Base-by-base conservation (phyloP, 768 basidiomycete species). In the Suillus sp. region DNA sequence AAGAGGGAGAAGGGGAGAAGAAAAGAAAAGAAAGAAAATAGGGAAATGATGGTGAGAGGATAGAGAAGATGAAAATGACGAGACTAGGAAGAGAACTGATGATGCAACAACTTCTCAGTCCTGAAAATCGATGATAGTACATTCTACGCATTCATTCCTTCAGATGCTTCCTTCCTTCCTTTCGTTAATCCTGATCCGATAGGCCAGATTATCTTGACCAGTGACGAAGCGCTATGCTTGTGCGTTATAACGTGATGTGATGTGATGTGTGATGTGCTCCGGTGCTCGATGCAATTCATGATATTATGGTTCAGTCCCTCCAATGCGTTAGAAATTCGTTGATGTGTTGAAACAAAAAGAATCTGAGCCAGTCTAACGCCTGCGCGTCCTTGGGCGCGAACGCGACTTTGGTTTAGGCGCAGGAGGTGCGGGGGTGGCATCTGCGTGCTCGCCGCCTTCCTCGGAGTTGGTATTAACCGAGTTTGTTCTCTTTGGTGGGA, bases 361-460 rank as follows among this genome's bases (percentile, higher is more conserved):
- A 40, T 47, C 53, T 42, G 50, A 58, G 37, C 54, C 66, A 40
- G 60, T 73, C 73, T 57, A 74, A 59, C 74, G 73, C 66, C 73
- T 71, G 61, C 73, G 71, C 47, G 65, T 45, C 67, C 58, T 76
- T 55, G 69, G 64, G 55, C 73, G 68, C 35, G 73, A 71, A 57
- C 73, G 71, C 60, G 73, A 73, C 66, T 74, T 74, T 42, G 71
- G 69, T 60, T 73, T 74, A 50, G 73, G 67, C 62, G 11, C 25
- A 20, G 37, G 55, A 40, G 38, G 56, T 64, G 73, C 70, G 60
- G 67, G 67, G 67, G 42, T 35, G 22, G 61, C 59, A 25, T 50
- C 60, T 60, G 67, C 59, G 62, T 70, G 16, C 64, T 67, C 13
- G 54, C 55, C 65, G 67, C 66, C 57, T 57, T 66, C 67, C 63